These are phyloP conservation scores for Sporothrix schenckii DNA, from an alignment of 2,329 filamentous ascomycete genomes.

Conservation along the genomic window DNA sequence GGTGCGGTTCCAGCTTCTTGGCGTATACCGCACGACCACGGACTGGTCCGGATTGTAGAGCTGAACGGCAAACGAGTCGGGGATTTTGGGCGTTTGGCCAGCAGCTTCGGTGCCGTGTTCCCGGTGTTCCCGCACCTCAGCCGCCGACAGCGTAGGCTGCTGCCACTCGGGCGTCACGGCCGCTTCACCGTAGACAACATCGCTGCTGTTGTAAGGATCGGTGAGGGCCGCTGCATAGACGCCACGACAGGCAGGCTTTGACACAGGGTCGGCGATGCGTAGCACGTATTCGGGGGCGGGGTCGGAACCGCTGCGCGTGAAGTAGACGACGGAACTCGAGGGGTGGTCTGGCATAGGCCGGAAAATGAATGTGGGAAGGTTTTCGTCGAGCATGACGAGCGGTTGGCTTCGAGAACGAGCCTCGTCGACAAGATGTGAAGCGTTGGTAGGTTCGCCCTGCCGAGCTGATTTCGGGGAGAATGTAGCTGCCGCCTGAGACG, in stretches of 20 bases:
- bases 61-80: slow-evolving; percentile 78
- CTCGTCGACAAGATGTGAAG: not conserved
- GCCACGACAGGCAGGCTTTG: slow-evolving; percentile 67
- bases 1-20: slow-evolving; percentile 77
- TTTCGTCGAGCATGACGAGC: slow-evolving; percentile 82
- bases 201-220: slow-evolving; percentile 72
- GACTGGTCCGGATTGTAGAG: slow-evolving; percentile 94
- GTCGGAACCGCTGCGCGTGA: slow-evolving; percentile 75
- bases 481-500: not conserved
- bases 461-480: not conserved
- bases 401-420: not conserved
- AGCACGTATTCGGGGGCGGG: slow-evolving; percentile 79
- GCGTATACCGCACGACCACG: slow-evolving; percentile 69
- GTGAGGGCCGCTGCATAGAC: slow-evolving; percentile 85
- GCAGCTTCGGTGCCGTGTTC: slow-evolving; percentile 51
- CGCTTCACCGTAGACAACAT: slow-evolving; percentile 85
- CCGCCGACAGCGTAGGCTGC: slow-evolving; percentile 77
- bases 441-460: not conserved
- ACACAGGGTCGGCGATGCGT: slow-evolving; percentile 71
- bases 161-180: slow-evolving; percentile 83
- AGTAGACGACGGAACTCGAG: slow-evolving; percentile 60
- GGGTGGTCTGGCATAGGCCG: slow-evolving; percentile 57
- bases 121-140: slow-evolving; percentile 69
- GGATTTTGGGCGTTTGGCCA: slow-evolving; percentile 69
- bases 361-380: slow-evolving; percentile 74